A percentile compares a stretch with the other conserved stretches of the same genome.
phyloP scores from a whole-genome alignment of 257 asterid genomes.

The Solanum neorickii region DNA sequence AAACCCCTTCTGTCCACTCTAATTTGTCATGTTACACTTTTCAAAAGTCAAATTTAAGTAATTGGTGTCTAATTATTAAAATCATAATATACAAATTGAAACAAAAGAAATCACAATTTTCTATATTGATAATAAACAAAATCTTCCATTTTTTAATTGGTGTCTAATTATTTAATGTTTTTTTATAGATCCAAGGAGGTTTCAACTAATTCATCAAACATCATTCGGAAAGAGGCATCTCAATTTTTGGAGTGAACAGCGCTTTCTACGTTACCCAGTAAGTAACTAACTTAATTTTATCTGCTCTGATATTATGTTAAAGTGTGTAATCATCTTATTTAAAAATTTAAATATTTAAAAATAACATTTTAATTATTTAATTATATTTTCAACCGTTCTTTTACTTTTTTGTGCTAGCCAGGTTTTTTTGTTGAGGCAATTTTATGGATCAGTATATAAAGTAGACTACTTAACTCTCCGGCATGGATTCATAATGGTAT shows the following conservation, averaged over 20 bases:
- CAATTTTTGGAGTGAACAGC: slow-evolving; percentile 43
- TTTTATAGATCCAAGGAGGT: slow-evolving; percentile 45
- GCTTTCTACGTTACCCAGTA: slow-evolving; percentile 49
- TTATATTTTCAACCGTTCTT: neutral
- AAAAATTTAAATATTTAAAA: rapidly evolving
- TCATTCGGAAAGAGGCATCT: slow-evolving; percentile 70
- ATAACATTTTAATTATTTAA: no score
- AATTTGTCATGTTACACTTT: no score
- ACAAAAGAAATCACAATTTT: neutral
- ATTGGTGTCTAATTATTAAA: no score
- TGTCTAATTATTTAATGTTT: neutral
- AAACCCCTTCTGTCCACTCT: no score
- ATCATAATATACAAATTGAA: no score
- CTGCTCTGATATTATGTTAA: neutral
- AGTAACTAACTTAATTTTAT: neutral
- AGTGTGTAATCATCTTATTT: no score
- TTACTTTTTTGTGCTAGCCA: neutral
- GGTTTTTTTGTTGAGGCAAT: slow-evolving; percentile 19
- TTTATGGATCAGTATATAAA: slow-evolving; percentile 49
- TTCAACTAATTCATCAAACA: slow-evolving; percentile 61
- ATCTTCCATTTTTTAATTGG: neutral
- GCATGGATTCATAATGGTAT: slow-evolving; percentile 66
- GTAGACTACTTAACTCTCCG: slow-evolving; percentile 65
- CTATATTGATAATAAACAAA: neutral
- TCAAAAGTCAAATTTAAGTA: no score